A percentile compares a stretch with the other conserved stretches of the same genome.
phyloP scores from a whole-genome alignment of 306 rosid genomes.

The Hippophae gyantsensis region DNA sequence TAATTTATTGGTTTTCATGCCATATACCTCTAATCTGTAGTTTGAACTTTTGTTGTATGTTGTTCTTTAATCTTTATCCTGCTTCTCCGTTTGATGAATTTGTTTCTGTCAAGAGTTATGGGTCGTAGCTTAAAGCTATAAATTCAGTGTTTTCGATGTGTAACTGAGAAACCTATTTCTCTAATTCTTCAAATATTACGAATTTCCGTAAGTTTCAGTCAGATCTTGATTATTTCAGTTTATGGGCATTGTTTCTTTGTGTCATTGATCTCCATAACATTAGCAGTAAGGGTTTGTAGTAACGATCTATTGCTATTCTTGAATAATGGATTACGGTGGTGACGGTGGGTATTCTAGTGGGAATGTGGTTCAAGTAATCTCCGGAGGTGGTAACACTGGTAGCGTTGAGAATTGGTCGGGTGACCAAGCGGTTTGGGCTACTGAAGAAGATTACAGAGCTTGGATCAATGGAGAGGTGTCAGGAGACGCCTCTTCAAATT shows the following conservation, averaged over 20 bases:
- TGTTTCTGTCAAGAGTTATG: neutral
- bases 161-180: conserved; percentile 14
- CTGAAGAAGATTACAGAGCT: conserved; percentile 84
- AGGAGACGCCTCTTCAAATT: conserved; percentile 55
- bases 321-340: conserved; percentile 53
- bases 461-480: conserved; percentile 48
- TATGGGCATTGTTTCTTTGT: conserved; percentile 14
- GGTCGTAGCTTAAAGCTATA: neutral
- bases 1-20: neutral
- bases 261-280: neutral
- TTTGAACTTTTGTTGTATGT: neutral
- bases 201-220: neutral
- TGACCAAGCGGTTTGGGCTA: conserved; percentile 88
- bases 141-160: conserved; percentile 4
- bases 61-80: no score
- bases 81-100: neutral
- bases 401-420: conserved; percentile 60
- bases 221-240: conserved; percentile 10
- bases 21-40: conserved; percentile 14
- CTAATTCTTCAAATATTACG: conserved; percentile 1
- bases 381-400: conserved; percentile 31
- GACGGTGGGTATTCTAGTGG: conserved; percentile 29
- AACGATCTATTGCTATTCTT: neutral
- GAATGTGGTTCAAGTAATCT: conserved; percentile 70
- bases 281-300: conserved; percentile 25